Evolutionary conservation across 345 rosid species (phyloP).

Genomic region (Cochlearia excelsa): DNA sequence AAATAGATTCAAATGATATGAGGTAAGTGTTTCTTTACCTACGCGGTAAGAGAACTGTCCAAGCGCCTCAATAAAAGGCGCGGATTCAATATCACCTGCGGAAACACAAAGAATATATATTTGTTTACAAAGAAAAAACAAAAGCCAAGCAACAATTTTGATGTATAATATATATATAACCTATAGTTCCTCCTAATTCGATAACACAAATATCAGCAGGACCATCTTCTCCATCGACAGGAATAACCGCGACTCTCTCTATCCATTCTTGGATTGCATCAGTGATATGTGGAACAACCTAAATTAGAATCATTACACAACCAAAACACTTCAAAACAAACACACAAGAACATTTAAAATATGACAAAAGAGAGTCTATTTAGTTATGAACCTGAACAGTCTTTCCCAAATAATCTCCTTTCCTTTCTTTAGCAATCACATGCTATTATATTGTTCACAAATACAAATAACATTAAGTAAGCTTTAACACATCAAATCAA

Average conservation of each 20-base stretch:
- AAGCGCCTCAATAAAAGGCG: constrained; percentile 89
- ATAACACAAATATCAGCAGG: constrained; percentile 94
- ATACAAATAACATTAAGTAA: no score
- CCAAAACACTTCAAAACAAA: background rate
- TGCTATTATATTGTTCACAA: constrained; percentile 41
- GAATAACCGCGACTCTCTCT: constrained; percentile 66
- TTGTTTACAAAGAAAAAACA: constrained; percentile 1
- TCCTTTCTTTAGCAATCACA: constrained; percentile 86
- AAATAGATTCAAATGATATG: background rate
- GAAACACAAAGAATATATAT: constrained; percentile 14
- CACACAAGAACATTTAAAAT: background rate
- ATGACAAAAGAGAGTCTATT: no score
- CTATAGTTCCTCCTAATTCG: constrained; percentile 96
- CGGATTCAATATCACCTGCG: constrained; percentile 91
- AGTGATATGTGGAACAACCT: constrained; percentile 95
- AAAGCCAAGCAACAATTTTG: background rate
- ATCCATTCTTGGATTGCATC: constrained; percentile 97
- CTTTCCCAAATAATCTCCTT: constrained; percentile 90
- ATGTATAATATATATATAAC: constrained; percentile 30
- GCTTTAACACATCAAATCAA: no score
- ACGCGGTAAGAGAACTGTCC: constrained; percentile 90
- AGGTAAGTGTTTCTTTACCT: constrained; percentile 42
- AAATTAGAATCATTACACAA: background rate
- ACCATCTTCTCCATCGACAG: constrained; percentile 79
- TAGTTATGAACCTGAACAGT: constrained; percentile 72